phyloP scores from a whole-genome alignment of 805 yeast genomes.

The Metschnikowia lachancei region DNA sequence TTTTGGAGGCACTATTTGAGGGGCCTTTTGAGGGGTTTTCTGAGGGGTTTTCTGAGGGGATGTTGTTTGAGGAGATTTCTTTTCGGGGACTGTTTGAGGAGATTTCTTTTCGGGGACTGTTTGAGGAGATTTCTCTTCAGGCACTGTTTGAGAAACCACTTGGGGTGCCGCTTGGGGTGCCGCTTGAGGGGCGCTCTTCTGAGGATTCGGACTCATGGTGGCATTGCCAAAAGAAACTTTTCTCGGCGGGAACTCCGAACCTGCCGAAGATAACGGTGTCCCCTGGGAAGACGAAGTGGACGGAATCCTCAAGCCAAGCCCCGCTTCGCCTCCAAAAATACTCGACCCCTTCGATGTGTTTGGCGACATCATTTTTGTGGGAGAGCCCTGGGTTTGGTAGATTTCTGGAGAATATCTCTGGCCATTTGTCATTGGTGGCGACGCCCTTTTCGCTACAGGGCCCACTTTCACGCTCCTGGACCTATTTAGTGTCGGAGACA shows the following conservation, averaged over 20 bases:
- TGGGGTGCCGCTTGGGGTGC: too few species aligned
- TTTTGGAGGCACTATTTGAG: too few species aligned
- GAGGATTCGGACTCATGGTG: neutral
- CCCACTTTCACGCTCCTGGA: neutral
- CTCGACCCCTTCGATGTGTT: neutral
- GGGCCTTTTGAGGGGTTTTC: too few species aligned
- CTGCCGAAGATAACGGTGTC: neutral
- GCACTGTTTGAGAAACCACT: too few species aligned
- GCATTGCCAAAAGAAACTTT: neutral
- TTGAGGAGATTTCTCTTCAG: too few species aligned
- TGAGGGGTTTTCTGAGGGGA: too few species aligned
- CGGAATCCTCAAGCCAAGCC: neutral
- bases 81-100: too few species aligned
- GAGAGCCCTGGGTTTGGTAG: neutral
- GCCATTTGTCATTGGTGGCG: conserved; percentile 1
- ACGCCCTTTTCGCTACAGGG: neutral
- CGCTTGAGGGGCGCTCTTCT: too few species aligned
- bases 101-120: too few species aligned
- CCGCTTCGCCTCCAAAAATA: neutral
- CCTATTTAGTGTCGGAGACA: neutral
- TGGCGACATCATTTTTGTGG: conserved; percentile 2
- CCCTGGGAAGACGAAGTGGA: neutral
- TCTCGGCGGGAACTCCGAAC: neutral
- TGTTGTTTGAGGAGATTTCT: too few species aligned
- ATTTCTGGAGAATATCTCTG: neutral